Evolutionary conservation across 2,329 filamentous ascomycete genomes (phyloP).

Genomic region (Verticillium longisporum): DNA sequence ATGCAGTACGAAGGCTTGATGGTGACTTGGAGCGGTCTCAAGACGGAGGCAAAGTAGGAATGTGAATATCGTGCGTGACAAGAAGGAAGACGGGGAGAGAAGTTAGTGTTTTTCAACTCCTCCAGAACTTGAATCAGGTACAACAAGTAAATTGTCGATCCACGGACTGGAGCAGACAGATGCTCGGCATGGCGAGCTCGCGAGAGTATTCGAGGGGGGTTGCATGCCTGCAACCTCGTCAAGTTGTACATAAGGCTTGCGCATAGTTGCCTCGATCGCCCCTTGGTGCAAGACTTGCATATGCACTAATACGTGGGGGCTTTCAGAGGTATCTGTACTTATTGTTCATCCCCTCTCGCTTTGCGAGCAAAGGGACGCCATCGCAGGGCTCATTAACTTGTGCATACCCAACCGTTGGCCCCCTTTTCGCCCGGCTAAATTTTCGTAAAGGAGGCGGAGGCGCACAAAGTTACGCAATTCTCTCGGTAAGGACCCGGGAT

Average conservation of each 20-base stretch:
- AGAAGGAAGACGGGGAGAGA: neutral
- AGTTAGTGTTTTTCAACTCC: neutral
- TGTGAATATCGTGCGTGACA: neutral
- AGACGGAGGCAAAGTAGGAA: neutral
- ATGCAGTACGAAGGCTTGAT: neutral
- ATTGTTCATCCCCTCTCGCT: neutral
- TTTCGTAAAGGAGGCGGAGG: neutral
- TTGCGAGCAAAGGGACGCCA: neutral
- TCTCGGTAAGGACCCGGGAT: neutral
- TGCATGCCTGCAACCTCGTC: neutral
- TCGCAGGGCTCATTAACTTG: neutral
- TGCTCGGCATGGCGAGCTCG: neutral
- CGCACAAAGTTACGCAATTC: neutral
- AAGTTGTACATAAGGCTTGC: neutral
- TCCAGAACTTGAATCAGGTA: neutral
- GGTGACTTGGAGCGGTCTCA: neutral
- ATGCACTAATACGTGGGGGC: neutral
- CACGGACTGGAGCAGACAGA: neutral
- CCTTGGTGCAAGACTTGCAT: neutral
- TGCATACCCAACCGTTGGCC: neutral
- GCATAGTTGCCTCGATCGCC: neutral
- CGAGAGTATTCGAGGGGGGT: neutral
- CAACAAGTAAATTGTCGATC: neutral
- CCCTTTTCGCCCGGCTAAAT: neutral
- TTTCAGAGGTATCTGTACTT: neutral